Evolutionary conservation across 169 alveolate genomes (phyloP).

Genomic region (Plasmodium gonderi): DNA sequence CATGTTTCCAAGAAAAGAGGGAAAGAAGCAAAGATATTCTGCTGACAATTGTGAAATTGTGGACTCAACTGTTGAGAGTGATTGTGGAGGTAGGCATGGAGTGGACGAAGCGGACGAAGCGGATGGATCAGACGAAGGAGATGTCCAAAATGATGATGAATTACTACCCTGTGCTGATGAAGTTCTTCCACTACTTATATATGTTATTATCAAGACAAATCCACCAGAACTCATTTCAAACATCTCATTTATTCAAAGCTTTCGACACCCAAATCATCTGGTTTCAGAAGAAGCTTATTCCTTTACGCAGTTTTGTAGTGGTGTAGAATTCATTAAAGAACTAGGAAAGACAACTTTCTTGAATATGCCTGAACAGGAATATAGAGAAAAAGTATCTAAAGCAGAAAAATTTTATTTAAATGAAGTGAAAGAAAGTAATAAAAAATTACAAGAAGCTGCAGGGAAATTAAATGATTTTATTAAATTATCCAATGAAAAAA

Average conservation of each 20-base stretch:
- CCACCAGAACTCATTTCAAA: constrained; percentile 88
- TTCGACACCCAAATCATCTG: constrained; percentile 86
- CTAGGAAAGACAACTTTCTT: constrained; percentile 73
- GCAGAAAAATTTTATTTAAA: constrained; percentile 53
- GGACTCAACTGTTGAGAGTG: too few species aligned
- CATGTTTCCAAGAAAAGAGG: too few species aligned
- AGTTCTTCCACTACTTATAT: constrained; percentile 86
- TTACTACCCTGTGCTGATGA: constrained; percentile 89
- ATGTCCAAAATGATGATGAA: background rate
- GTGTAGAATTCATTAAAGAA: constrained; percentile 83
- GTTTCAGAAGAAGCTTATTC: constrained; percentile 89
- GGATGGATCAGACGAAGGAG: too few species aligned
- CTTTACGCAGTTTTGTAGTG: constrained; percentile 87
- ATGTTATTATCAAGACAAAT: constrained; percentile 85
- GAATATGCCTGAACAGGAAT: constrained; percentile 74
- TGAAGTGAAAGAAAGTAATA: constrained; percentile 71
- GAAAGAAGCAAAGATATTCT: background rate
- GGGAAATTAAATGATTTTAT: constrained; percentile 61
- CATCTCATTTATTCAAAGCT: constrained; percentile 83
- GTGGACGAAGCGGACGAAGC: background rate
- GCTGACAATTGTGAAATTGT: background rate
- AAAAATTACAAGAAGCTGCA: constrained; percentile 69
- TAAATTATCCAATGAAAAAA: constrained; percentile 42
- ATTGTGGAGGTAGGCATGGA: too few species aligned
- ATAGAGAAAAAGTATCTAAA: constrained; percentile 38